These are phyloP conservation scores for Vigna angularis DNA, from an alignment of 306 rosid species.

Conservation along the genomic window DNA sequence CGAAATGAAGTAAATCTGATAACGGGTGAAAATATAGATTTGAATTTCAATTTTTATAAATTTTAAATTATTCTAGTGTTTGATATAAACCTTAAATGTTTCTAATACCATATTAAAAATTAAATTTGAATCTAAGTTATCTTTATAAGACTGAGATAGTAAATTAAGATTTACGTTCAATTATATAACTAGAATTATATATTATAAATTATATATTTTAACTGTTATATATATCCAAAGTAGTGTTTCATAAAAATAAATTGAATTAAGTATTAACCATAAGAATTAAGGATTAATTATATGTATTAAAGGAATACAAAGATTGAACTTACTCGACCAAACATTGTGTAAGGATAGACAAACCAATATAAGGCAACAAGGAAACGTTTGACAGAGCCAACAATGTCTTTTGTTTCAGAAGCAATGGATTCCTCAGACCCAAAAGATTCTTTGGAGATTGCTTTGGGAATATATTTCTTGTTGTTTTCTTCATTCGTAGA, in stretches of 20 bases:
- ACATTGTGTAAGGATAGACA: conserved; percentile 77
- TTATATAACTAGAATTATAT: too few relatives aligned
- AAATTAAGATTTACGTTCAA: too few relatives aligned
- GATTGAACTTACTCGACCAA: conserved; percentile 66
- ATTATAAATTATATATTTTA: too few relatives aligned
- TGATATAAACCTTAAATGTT: too few relatives aligned
- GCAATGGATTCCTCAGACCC: conserved; percentile 53
- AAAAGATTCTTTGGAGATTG: conserved; percentile 57
- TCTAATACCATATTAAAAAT: too few relatives aligned
- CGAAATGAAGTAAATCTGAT: too few relatives aligned
- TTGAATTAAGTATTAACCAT: not conserved
- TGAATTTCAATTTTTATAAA: too few relatives aligned
- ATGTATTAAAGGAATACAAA: not conserved
- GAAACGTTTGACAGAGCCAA: conserved; percentile 36
- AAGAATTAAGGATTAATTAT: not conserved
- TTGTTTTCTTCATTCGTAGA: not conserved
- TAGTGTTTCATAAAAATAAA: not conserved
- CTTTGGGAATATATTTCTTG: conserved; percentile 27
- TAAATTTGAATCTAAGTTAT: too few relatives aligned
- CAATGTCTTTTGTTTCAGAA: conserved; percentile 46
- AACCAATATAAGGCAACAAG: conserved; percentile 51
- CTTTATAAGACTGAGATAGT: too few relatives aligned
- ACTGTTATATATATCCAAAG: not conserved
- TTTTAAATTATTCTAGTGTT: too few relatives aligned
- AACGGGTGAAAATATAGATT: too few relatives aligned